Conservation (phyloP, 208 protist genomes). For the Trypanosoma scelopori region DNA sequence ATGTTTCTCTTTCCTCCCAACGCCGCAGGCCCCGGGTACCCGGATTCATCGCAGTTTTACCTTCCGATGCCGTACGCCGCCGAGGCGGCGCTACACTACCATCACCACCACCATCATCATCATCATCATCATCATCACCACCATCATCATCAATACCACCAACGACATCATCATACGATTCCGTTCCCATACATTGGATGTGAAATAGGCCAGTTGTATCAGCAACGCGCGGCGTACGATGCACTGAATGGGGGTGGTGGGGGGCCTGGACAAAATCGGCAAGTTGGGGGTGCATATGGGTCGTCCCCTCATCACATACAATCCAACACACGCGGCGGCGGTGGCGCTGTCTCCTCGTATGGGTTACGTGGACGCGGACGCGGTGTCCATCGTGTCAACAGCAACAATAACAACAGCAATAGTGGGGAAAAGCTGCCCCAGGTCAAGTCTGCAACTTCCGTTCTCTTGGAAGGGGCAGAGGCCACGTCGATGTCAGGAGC, state of each 20-base stretch:
- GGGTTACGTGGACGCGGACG: conserved; percentile 6
- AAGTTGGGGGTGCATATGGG: neutral
- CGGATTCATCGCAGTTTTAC: conserved; percentile 17
- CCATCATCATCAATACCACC: conserved; percentile 11
- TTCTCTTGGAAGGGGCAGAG: neutral
- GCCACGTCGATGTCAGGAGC: no score
- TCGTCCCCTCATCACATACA: neutral
- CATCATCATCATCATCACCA: conserved; percentile 15
- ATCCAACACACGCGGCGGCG: neutral
- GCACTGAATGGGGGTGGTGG: conserved; percentile 12
- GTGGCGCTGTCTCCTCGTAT: neutral
- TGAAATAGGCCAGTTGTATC: conserved; percentile 23
- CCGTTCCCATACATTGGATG: conserved; percentile 20
- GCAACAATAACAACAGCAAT: conserved; percentile 21
- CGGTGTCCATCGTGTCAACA: conserved; percentile 11
- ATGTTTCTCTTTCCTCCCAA: conserved; percentile 18
- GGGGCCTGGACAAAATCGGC: neutral
- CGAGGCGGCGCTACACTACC: conserved; percentile 12
- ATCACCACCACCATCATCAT: conserved; percentile 20
- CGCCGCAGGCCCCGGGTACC: neutral
- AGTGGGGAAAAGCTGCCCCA: neutral
- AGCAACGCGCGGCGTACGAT: conserved; percentile 13
- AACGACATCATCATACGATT: conserved; percentile 13
- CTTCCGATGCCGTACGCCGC: conserved; percentile 13
- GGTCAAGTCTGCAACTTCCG: neutral